phyloP scores from a whole-genome alignment of 345 rosid species.

The Gossypium anomalum region DNA sequence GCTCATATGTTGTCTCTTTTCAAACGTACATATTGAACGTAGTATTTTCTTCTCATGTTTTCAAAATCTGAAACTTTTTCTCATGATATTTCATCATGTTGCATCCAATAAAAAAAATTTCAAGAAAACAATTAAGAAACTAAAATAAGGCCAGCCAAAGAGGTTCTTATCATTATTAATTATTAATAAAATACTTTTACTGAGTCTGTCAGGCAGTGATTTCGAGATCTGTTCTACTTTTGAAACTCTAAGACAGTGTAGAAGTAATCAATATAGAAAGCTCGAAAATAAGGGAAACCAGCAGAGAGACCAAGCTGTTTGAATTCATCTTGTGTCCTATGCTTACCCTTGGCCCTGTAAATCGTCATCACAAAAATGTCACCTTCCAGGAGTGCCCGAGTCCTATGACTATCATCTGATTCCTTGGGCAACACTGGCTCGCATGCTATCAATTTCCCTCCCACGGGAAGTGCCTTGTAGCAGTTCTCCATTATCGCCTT shows the following conservation, averaged over 20 bases:
- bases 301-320: slow-evolving; percentile 54
- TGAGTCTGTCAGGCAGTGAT: not conserved
- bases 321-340: slow-evolving; percentile 68
- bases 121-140: too few species aligned
- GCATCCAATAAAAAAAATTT: too few species aligned
- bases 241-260: slow-evolving; percentile 72
- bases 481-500: slow-evolving; percentile 76
- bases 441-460: slow-evolving; percentile 81
- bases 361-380: slow-evolving; percentile 86
- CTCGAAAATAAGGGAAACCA: slow-evolving; percentile 55
- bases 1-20: too few species aligned
- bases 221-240: slow-evolving; percentile 31
- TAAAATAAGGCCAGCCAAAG: too few species aligned
- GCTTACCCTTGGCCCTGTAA: slow-evolving; percentile 74
- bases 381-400: slow-evolving; percentile 70
- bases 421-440: slow-evolving; percentile 71
- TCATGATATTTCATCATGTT: not conserved
- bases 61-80: too few species aligned
- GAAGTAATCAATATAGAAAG: slow-evolving; percentile 55
- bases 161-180: too few species aligned
- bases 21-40: too few species aligned
- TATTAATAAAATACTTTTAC: too few species aligned
- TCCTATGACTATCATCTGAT: slow-evolving; percentile 65
- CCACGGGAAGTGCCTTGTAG: slow-evolving; percentile 62
- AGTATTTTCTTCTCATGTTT: too few species aligned